Base-by-base conservation (phyloP, 495 filamentous ascomycete genomes). In the Penicillium roqueforti region DNA sequence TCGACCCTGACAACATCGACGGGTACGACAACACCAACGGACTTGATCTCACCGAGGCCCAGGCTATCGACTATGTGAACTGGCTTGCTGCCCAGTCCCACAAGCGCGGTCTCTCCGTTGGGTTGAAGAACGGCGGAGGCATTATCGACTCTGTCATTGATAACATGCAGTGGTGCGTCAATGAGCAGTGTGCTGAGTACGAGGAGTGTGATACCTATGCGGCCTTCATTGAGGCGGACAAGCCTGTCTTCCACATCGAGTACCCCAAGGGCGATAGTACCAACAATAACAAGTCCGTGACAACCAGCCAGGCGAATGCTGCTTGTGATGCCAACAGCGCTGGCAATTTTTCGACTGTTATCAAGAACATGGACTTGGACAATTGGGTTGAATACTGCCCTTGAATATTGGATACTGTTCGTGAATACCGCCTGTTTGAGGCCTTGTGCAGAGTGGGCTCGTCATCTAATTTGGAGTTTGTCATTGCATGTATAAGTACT, bases 231-330 rank as follows among this genome's bases (percentile, higher is more conserved):
- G 56, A 73, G 13, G 77, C 72, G 3, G 72, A 70, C 45, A 88
- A 89, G 68, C 86, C 86, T 1, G 84, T 90, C 20, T 88, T 89
- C 59, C 82, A 88, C 59, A 86, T 89, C 47, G 86, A 89, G 68
- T 89, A 90, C 57, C 76, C 80, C 20, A 73, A 78, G 37, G 75
- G 71, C 3, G 66, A 66, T 10, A 57, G 59, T 10, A 68, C 66
- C 11, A 66, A 78, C 53, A 71, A 79, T 23, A 66, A 74, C 20
- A 59, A 72, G 1, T 16, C 37, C 1, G 66, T 72, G 10, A 65
- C 68, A 1, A 38, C 63, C 0, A 57, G 51, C 6, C 55, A 68
- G 39, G 71, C 68, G 51, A 40, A 60, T 0, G 50, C 58, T 4
- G 70, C 60, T 8, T 80, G 79, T 38, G 58, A 72, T 20, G 75